Conservation (phyloP, 495 filamentous ascomycete species). For the Xylaria acuta region DNA sequence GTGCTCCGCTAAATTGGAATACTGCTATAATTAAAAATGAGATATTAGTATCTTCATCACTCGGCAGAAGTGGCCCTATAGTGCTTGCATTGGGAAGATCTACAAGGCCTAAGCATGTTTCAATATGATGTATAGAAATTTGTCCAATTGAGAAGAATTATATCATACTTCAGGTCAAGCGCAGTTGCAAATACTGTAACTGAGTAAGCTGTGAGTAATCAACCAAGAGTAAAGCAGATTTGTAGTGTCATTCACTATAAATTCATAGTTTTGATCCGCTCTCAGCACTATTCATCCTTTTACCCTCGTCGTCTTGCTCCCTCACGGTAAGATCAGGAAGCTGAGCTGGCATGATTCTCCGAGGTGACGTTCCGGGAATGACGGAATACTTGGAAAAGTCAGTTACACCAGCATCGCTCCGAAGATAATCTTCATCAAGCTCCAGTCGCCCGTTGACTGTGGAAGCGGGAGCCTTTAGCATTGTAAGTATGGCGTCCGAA, state of each 20-base stretch:
- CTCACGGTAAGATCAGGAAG: conserved; percentile 75
- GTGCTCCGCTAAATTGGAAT: too few species aligned
- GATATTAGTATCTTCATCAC: too few species aligned
- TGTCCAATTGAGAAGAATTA: neutral
- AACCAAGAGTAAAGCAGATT: neutral
- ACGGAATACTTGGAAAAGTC: conserved; percentile 80
- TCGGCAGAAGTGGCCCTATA: too few species aligned
- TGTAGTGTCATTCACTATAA: neutral
- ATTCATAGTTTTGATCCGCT: conserved; percentile 25
- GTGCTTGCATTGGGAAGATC: neutral
- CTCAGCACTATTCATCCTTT: conserved; percentile 69
- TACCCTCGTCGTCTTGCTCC: conserved; percentile 85
- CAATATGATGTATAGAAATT: neutral
- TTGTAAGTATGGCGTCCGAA: conserved; percentile 78
- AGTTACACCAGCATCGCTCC: conserved; percentile 62
- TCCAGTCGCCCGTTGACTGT: conserved; percentile 73
- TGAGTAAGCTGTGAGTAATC: neutral
- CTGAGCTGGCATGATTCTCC: conserved; percentile 78
- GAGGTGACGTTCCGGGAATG: conserved; percentile 66
- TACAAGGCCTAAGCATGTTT: neutral
- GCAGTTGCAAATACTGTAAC: neutral
- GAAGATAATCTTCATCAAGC: conserved; percentile 84
- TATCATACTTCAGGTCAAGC: neutral
- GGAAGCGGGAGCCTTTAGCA: conserved; percentile 66
- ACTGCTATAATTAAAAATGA: too few species aligned